Conservation (phyloP, 768 basidiomycete species). For the Pleurotus giganteus region DNA sequence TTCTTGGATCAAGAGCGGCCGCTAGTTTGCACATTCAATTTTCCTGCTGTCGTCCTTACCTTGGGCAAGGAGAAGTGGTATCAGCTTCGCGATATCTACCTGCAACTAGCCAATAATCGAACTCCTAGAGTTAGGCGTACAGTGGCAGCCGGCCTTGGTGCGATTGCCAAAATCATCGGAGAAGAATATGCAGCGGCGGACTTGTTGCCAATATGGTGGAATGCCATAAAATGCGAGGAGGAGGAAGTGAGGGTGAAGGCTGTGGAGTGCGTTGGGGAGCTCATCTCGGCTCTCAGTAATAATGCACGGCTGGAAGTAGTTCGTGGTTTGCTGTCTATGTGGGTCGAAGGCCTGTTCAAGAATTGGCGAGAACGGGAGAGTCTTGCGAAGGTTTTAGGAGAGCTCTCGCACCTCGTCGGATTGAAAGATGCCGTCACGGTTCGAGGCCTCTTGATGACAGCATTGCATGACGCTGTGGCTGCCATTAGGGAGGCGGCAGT, state of each 20-base stretch:
- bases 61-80: constrained; percentile 76
- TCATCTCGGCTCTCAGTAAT: constrained; percentile 46
- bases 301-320: constrained; percentile 37
- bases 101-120: constrained; percentile 57
- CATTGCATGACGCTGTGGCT: constrained; percentile 77
- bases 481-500: constrained; percentile 81
- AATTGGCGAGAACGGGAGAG: constrained; percentile 82
- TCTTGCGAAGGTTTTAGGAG: constrained; percentile 55
- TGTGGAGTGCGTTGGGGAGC: constrained; percentile 59
- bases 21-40: constrained; percentile 84
- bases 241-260: constrained; percentile 76
- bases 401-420: constrained; percentile 41
- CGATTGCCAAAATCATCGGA: constrained; percentile 84
- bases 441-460: constrained; percentile 53
- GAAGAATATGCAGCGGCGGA: constrained; percentile 63
- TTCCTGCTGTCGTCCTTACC: constrained; percentile 86
- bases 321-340: constrained; percentile 45
- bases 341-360: constrained; percentile 56
- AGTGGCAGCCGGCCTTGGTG: constrained; percentile 85
- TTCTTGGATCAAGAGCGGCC: constrained; percentile 69
- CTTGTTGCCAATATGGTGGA: constrained; percentile 71
- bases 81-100: constrained; percentile 68
- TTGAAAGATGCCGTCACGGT: constrained; percentile 44
- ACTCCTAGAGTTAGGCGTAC: constrained; percentile 69
- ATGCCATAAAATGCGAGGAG: constrained; percentile 53